A percentile compares a stretch with the other conserved stretches of the same genome.
These are phyloP conservation scores for Claviceps sp. DNA, from an alignment of 2,329 filamentous ascomycete genomes.

Conservation along the genomic window DNA sequence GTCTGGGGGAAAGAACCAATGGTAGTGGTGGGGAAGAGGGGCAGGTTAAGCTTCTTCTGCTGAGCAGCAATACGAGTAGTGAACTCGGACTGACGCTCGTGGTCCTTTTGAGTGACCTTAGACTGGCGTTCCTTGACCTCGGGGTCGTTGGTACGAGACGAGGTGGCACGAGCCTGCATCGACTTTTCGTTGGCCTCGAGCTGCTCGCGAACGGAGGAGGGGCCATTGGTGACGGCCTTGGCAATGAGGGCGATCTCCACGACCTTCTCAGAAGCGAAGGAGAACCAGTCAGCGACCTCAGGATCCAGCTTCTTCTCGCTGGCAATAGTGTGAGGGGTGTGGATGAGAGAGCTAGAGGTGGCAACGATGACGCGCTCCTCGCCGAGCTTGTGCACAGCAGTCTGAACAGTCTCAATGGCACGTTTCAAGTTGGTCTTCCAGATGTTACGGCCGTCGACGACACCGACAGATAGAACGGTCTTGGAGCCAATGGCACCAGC, in stretches of 20 bases:
- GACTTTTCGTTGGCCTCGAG: conserved; percentile 97
- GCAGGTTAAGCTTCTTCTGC: conserved; percentile 84
- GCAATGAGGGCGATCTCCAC: conserved; percentile 82
- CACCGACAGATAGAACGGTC: conserved; percentile 85
- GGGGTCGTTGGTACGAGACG: conserved; percentile 91
- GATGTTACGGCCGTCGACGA: conserved; percentile 98
- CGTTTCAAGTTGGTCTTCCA: conserved; percentile 99
- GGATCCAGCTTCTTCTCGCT: conserved; percentile 97
- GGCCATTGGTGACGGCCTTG: conserved; percentile 91
- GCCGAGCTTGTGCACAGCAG: conserved; percentile 84
- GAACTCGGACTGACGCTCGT: conserved; percentile 90
- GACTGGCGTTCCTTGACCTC: conserved; percentile 93
- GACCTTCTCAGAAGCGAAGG: conserved; percentile 92
- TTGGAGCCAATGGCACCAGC: conserved; percentile 70
- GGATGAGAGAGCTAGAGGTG: conserved; percentile 93
- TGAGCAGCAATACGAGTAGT: conserved; percentile 72
- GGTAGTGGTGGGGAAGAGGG: conserved; percentile 96
- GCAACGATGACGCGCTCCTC: conserved; percentile 95
- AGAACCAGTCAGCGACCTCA: conserved; percentile 96
- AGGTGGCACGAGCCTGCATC: conserved; percentile 78
- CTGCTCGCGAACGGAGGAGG: conserved; percentile 71
- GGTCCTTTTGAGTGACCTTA: conserved; percentile 69
- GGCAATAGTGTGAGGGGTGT: conserved; percentile 94
- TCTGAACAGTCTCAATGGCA: conserved; percentile 82
- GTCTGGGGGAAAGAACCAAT: conserved; percentile 99